Conservation (phyloP, 495 filamentous ascomycete species). For the Xylaria palmicola region DNA sequence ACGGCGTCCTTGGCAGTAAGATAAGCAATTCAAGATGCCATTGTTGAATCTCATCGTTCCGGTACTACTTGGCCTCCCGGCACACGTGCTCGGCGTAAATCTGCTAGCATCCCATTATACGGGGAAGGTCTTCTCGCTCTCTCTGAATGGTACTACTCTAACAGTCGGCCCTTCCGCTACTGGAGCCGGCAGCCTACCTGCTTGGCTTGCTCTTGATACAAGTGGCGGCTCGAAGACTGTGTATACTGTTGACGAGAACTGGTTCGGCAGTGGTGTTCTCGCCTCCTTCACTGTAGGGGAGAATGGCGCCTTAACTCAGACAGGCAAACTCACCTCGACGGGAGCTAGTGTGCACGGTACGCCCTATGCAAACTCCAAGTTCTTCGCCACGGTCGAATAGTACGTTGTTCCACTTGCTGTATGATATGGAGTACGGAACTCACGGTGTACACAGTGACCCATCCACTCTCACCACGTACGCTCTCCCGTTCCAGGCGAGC, state of each 20-base stretch:
- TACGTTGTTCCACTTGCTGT: slow-evolving; percentile 24
- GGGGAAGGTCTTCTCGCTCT: slow-evolving; percentile 42
- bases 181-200: slow-evolving; percentile 45
- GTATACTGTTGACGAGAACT: slow-evolving; percentile 62
- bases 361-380: slow-evolving; percentile 41
- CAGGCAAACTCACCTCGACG: slow-evolving; percentile 30
- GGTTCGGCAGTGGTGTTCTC: slow-evolving; percentile 37
- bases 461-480: slow-evolving; percentile 44
- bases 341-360: slow-evolving; percentile 44
- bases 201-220: slow-evolving; percentile 55
- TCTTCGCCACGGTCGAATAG: slow-evolving; percentile 50
- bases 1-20: neutral
- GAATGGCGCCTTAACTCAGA: slow-evolving; percentile 40
- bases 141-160: slow-evolving; percentile 31
- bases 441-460: slow-evolving; percentile 35
- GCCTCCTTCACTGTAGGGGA: slow-evolving; percentile 41
- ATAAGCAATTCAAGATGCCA: slow-evolving; percentile 22
- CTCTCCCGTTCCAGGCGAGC: slow-evolving; percentile 28
- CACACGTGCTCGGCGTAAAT: slow-evolving; percentile 34
- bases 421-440: neutral
- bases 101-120: slow-evolving; percentile 44
- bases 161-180: slow-evolving; percentile 29
- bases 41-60: slow-evolving; percentile 27
- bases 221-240: slow-evolving; percentile 41
- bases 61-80: slow-evolving; percentile 29